A percentile compares a stretch with the other conserved stretches of the same genome.
phyloP scores from a whole-genome alignment of 495 filamentous ascomycete species.

The Penicillium lagena region DNA sequence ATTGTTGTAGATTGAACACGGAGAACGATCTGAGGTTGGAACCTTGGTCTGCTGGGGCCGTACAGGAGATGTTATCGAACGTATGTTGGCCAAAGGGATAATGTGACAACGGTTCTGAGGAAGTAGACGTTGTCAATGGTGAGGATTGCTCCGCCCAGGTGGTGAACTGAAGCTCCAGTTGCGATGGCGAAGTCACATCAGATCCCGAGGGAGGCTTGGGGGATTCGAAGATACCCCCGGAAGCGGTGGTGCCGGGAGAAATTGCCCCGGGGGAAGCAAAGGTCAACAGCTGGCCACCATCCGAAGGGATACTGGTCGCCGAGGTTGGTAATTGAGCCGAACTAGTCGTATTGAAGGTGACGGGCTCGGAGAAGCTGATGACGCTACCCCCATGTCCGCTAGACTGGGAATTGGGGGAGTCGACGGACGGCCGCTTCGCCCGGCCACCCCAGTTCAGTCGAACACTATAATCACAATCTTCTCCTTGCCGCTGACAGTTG shows the following conservation, averaged over 20 bases:
- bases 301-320: conserved; percentile 2
- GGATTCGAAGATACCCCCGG: conserved; percentile 17
- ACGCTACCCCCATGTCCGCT: conserved; percentile 19
- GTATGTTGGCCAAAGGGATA: conserved; percentile 15
- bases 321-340: conserved; percentile 6
- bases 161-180: conserved; percentile 9
- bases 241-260: conserved; percentile 11
- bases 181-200: conserved; percentile 15
- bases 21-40: conserved; percentile 25
- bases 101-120: conserved; percentile 8
- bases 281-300: conserved; percentile 5
- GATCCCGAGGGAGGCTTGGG: conserved; percentile 16
- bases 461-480: conserved; percentile 81
- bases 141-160: conserved; percentile 22
- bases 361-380: conserved; percentile 13
- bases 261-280: conserved; percentile 9
- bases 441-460: conserved; percentile 80
- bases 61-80: conserved; percentile 14
- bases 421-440: conserved; percentile 34
- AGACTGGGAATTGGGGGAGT: conserved; percentile 30
- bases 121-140: conserved; percentile 4
- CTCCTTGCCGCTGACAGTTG: conserved; percentile 71
- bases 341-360: conserved; percentile 3
- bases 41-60: conserved; percentile 20
- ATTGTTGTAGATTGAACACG: conserved; percentile 24